A percentile compares a stretch with the other conserved stretches of the same genome.
phyloP scores from a whole-genome alignment of 441 rosid species.

The Adansonia rubrostipa region DNA sequence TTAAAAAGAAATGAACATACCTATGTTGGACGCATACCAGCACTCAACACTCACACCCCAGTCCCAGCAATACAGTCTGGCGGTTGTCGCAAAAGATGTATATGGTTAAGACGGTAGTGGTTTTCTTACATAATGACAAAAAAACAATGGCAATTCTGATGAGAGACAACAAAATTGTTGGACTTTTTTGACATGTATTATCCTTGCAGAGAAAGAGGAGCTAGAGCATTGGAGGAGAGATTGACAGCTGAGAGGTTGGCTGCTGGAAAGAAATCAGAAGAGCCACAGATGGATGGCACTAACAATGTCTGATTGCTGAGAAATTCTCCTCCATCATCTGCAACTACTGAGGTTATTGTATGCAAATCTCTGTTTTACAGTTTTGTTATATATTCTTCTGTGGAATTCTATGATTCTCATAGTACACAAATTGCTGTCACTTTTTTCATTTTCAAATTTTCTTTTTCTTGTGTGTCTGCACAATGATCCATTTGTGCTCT shows the following conservation, averaged over 20 bases:
- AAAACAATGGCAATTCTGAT: neutral
- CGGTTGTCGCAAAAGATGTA: neutral
- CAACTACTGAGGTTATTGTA: constrained; percentile 26
- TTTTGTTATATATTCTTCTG: neutral
- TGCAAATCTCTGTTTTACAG: constrained; percentile 31
- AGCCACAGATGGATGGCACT: constrained; percentile 51
- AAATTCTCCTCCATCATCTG: neutral
- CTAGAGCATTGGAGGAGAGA: constrained; percentile 94
- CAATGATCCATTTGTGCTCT: too few relatives aligned
- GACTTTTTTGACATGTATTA: neutral
- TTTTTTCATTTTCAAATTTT: too few relatives aligned
- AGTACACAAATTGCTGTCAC: too few relatives aligned
- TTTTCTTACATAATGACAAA: neutral
- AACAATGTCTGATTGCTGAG: constrained; percentile 57
- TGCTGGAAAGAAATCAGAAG: constrained; percentile 56
- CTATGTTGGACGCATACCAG: too few relatives aligned
- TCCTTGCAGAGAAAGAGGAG: constrained; percentile 89
- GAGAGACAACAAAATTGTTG: neutral
- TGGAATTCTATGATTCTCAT: neutral
- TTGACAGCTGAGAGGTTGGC: constrained; percentile 78
- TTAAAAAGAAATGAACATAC: too few relatives aligned
- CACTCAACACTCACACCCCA: too few relatives aligned
- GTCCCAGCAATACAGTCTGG: neutral
- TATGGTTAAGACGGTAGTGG: neutral
- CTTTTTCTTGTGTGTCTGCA: too few relatives aligned